Percentiles rank a stretch among this genome's conserved stretches.
These are phyloP conservation scores for Geosmithia putterillii DNA, from an alignment of 2,329 filamentous ascomycete species.

Conservation along the genomic window DNA sequence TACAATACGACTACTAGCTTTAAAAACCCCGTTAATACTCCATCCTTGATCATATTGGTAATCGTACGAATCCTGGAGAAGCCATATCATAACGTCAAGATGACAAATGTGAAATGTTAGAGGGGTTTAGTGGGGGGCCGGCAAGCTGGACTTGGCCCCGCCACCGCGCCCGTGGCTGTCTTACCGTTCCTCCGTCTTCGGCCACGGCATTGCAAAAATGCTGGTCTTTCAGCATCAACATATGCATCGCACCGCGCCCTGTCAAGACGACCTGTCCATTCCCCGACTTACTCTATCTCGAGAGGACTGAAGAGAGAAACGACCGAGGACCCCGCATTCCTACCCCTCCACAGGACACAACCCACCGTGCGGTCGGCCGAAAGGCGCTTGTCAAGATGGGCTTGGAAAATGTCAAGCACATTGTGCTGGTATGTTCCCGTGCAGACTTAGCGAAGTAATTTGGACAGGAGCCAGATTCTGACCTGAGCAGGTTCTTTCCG, in stretches of 20 bases:
- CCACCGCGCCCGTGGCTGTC: background rate
- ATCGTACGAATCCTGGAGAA: background rate
- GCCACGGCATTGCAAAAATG: background rate
- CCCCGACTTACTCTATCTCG: background rate
- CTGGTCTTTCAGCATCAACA: background rate
- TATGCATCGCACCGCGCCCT: background rate
- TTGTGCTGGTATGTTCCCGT: slow-evolving; percentile 53
- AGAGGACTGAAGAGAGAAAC: background rate
- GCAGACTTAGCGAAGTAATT: background rate
- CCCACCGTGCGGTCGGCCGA: too few relatives aligned
- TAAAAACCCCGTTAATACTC: too few relatives aligned
- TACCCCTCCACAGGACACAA: slow-evolving; percentile 8
- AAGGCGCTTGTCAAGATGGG: slow-evolving; percentile 13
- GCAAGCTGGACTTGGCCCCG: background rate
- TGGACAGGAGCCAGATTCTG: background rate
- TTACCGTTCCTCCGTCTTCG: background rate
- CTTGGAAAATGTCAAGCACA: slow-evolving; percentile 54
- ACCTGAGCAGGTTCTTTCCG: slow-evolving; percentile 58
- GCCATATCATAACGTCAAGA: background rate
- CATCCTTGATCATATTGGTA: too few relatives aligned
- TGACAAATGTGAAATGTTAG: background rate
- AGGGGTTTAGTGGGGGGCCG: background rate
- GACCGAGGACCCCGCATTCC: background rate
- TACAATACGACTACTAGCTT: too few relatives aligned
- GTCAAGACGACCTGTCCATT: background rate